These are phyloP conservation scores for Cutaneotrichosporon sp. DNA, from an alignment of 1,284 basidiomycete genomes.

Conservation along the genomic window DNA sequence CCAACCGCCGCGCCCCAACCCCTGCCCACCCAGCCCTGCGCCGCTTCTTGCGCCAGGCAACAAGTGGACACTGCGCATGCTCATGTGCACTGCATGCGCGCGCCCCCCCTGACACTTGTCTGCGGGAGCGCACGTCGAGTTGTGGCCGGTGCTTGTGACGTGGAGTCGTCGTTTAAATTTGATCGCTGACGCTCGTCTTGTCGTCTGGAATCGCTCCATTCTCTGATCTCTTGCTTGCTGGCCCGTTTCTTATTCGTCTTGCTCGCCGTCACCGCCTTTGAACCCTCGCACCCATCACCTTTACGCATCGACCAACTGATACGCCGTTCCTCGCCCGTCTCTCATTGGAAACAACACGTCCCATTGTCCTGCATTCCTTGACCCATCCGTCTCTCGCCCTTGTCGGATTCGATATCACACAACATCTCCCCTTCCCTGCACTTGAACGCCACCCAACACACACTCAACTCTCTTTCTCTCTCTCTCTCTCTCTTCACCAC, in stretches of 20 bases:
- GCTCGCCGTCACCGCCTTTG: background rate
- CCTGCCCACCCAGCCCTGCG: background rate
- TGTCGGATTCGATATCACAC: background rate
- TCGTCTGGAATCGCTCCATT: background rate
- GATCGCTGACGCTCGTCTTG: conserved; percentile 16
- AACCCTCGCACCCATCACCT: background rate
- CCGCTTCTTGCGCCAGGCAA: background rate
- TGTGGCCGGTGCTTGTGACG: conserved; percentile 8
- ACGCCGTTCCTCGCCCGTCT: background rate
- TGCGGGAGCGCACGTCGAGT: background rate
- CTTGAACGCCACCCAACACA: background rate
- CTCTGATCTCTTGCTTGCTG: background rate
- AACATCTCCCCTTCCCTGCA: too few species aligned
- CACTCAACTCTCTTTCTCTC: background rate
- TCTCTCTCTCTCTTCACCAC: background rate
- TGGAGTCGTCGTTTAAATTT: conserved; percentile 15
- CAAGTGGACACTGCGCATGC: background rate
- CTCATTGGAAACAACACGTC: background rate
- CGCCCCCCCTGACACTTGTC: background rate
- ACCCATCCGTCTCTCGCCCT: background rate
- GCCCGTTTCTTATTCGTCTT: background rate
- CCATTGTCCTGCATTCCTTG: conserved; percentile 1
- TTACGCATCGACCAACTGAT: background rate
- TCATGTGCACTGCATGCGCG: background rate
- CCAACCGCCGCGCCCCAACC: background rate